Percentiles rank a stretch among this genome's conserved stretches.
phyloP scores from a whole-genome alignment of 1,284 basidiomycete genomes.

The Leccinum solheimii region DNA sequence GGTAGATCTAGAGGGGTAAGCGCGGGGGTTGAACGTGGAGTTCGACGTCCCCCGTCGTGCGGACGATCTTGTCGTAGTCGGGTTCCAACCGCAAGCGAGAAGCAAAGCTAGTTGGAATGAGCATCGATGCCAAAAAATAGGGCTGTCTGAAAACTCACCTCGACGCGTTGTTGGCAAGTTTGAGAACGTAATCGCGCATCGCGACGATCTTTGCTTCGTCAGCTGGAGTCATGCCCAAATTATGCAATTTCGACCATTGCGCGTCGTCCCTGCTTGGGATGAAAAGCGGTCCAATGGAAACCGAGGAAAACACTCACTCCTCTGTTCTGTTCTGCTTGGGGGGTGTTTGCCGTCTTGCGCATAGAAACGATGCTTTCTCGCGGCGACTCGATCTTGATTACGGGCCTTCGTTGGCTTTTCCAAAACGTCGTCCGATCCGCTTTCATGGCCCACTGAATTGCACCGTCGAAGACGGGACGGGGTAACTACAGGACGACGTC shows the following conservation, averaged over 20 bases:
- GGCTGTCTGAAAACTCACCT: conserved; percentile 42
- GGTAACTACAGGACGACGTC: conserved; percentile 47
- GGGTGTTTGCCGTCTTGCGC: background rate
- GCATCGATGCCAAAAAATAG: background rate
- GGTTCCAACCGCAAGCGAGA: conserved; percentile 60
- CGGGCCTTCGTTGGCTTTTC: conserved; percentile 49
- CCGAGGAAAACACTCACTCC: conserved; percentile 53
- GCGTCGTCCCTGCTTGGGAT: conserved; percentile 62
- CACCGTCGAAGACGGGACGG: conserved; percentile 81
- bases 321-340: conserved; percentile 64
- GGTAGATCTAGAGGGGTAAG: conserved; percentile 11
- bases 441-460: conserved; percentile 86
- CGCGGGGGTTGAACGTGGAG: conserved; percentile 41
- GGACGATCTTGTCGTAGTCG: conserved; percentile 64
- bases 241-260: conserved; percentile 71
- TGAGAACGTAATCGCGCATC: conserved; percentile 86
- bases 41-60: conserved; percentile 67
- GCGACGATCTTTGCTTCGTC: conserved; percentile 84
- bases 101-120: conserved; percentile 51
- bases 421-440: conserved; percentile 76
- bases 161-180: conserved; percentile 69
- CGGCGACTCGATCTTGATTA: background rate
- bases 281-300: background rate
- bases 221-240: conserved; percentile 76
- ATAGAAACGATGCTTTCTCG: background rate